These are phyloP conservation scores for Dichomitus squalens DNA, from an alignment of 1,284 basidiomycete species.

Conservation along the genomic window DNA sequence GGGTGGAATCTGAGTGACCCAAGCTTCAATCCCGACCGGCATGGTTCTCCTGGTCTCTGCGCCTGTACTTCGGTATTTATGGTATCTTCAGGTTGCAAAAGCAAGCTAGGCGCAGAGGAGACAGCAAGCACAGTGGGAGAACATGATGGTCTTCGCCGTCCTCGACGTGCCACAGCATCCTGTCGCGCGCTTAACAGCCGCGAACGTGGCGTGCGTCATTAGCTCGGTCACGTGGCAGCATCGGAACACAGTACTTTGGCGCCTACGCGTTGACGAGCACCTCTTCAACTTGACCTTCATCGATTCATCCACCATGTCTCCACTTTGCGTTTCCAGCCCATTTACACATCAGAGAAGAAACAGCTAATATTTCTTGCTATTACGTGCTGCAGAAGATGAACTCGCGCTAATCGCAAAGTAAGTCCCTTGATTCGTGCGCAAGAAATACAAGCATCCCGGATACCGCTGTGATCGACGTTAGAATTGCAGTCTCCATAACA, in stretches of 20 bases:
- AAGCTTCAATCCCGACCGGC: conserved; percentile 81
- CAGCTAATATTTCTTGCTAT: too few species aligned
- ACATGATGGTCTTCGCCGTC: conserved; percentile 2
- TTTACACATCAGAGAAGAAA: too few species aligned
- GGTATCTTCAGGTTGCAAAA: neutral
- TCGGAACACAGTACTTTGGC: neutral
- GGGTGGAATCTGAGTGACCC: conserved; percentile 88
- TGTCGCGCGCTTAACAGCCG: conserved; percentile 2
- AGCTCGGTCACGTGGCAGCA: neutral
- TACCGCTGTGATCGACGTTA: too few species aligned
- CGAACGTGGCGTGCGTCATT: conserved; percentile 21
- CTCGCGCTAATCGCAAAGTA: too few species aligned
- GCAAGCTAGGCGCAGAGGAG: neutral
- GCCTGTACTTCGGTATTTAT: too few species aligned
- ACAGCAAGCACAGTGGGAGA: neutral
- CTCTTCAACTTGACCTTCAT: too few species aligned
- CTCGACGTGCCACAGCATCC: neutral
- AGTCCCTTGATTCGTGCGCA: too few species aligned
- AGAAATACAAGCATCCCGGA: too few species aligned
- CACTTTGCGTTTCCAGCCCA: too few species aligned
- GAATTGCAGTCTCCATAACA: too few species aligned
- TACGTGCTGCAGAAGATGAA: too few species aligned
- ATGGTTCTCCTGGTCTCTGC: conserved; percentile 37
- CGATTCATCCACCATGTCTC: neutral
- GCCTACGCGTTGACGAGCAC: neutral